These are phyloP conservation scores for Yarrowia phangngaensis DNA, from an alignment of 805 yeast species.

Conservation along the genomic window DNA sequence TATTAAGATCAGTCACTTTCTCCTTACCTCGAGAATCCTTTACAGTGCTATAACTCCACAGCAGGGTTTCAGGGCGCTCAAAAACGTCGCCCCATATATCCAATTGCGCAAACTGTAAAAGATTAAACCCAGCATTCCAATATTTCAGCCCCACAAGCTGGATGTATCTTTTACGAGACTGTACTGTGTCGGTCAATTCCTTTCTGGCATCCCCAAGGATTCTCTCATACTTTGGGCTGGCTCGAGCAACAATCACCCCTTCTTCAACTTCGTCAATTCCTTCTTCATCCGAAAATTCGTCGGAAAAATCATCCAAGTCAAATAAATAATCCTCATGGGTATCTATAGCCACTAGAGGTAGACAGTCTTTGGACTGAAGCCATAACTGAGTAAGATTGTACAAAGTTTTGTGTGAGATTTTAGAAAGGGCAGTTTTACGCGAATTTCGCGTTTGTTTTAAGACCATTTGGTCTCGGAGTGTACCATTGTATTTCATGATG, in stretches of 20 bases:
- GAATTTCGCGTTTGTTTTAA: not conserved
- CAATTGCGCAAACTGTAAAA: slow-evolving; percentile 4
- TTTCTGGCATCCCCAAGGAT: slow-evolving; percentile 4
- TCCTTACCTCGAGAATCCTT: slow-evolving; percentile 35
- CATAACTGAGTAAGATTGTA: slow-evolving; percentile 15
- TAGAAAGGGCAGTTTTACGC: slow-evolving; percentile 1
- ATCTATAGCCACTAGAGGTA: slow-evolving; percentile 12
- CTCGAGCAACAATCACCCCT: slow-evolving; percentile 22
- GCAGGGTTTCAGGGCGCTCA: slow-evolving; percentile 43
- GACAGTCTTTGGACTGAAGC: slow-evolving; percentile 4
- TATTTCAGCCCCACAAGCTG: slow-evolving; percentile 4
- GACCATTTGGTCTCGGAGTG: slow-evolving; percentile 19
- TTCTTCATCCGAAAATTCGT: slow-evolving; percentile 1
- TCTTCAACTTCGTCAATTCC: slow-evolving; percentile 21
- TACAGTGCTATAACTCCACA: slow-evolving; percentile 42
- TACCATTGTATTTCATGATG: slow-evolving; percentile 20
- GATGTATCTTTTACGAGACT: slow-evolving; percentile 5
- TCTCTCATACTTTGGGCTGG: slow-evolving; percentile 4
- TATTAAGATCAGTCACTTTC: slow-evolving; percentile 42
- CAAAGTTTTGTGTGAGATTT: slow-evolving; percentile 4
- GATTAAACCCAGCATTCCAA: slow-evolving; percentile 17
- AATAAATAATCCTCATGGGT: slow-evolving; percentile 21
- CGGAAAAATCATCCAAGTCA: slow-evolving; percentile 8
- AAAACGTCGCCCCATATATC: slow-evolving; percentile 46
- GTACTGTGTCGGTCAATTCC: not conserved